These are phyloP conservation scores for Nannochloropsis limnetica DNA, from an alignment of 352 stramenopile species.

Conservation along the genomic window DNA sequence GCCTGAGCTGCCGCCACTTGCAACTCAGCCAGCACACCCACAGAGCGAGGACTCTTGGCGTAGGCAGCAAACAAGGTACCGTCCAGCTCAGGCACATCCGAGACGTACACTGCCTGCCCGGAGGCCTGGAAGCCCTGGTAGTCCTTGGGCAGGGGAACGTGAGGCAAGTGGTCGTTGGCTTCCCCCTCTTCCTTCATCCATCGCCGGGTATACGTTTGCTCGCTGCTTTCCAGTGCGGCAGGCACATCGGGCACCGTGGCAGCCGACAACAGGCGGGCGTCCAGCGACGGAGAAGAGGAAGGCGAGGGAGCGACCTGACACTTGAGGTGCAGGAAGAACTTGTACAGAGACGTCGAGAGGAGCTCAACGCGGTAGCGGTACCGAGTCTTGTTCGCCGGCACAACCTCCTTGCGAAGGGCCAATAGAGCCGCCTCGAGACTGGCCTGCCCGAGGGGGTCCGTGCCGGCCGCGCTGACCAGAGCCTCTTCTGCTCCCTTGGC, in stretches of 20 bases:
- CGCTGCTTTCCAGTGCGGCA: slow-evolving; percentile 1
- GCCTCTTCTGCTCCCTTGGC: neutral
- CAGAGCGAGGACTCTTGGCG: slow-evolving; percentile 43
- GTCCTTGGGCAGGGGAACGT: slow-evolving; percentile 52
- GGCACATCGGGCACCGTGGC: slow-evolving; percentile 22
- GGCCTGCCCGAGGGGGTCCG: neutral
- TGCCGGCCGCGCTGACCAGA: neutral
- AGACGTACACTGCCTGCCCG: slow-evolving; percentile 57
- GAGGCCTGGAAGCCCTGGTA: slow-evolving; percentile 47
- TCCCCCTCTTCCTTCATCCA: neutral
- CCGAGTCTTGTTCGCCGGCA: neutral
- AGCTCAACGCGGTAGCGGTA: slow-evolving; percentile 12
- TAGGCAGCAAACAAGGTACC: slow-evolving; percentile 53
- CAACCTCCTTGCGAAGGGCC: neutral
- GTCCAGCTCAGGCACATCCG: slow-evolving; percentile 49
- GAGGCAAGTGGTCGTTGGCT: slow-evolving; percentile 49
- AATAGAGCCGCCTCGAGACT: neutral
- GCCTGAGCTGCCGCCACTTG: slow-evolving; percentile 40
- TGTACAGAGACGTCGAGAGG: slow-evolving; percentile 38
- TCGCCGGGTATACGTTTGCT: slow-evolving; percentile 18
- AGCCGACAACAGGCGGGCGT: neutral
- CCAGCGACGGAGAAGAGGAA: neutral
- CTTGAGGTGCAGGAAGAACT: slow-evolving; percentile 41
- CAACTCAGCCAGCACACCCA: slow-evolving; percentile 38
- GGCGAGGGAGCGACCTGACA: neutral